Conservation (phyloP, 257 asterid species). For the Solanum corneliomulleri region DNA sequence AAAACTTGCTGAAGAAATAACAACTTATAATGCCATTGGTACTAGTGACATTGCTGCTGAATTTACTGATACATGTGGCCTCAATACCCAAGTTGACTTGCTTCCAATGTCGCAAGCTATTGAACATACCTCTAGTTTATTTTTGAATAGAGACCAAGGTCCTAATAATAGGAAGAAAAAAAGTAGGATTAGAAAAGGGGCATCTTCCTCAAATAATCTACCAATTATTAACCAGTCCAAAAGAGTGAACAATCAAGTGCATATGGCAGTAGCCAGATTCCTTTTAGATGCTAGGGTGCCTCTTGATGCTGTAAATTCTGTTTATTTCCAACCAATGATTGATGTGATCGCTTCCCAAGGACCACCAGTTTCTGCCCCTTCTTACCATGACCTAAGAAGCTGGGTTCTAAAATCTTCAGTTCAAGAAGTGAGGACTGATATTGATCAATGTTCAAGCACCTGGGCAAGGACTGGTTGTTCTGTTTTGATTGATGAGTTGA, state of each 20-base stretch:
- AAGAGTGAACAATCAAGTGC: conserved; percentile 41
- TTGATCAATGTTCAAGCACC: conserved; percentile 39
- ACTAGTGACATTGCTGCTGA: conserved; percentile 22
- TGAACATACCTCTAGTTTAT: conserved; percentile 35
- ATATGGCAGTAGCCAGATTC: conserved; percentile 81
- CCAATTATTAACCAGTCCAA: conserved; percentile 25
- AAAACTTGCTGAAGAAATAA: conserved; percentile 45
- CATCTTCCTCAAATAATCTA: conserved; percentile 23
- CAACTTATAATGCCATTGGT: conserved; percentile 27
- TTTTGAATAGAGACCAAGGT: conserved; percentile 39
- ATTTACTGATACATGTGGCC: conserved; percentile 28
- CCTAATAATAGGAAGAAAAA: conserved; percentile 62
- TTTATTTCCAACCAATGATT: conserved; percentile 79
- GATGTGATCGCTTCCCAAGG: conserved; percentile 76
- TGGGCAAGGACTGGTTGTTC: conserved; percentile 85
- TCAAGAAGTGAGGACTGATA: conserved; percentile 57
- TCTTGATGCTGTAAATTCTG: conserved; percentile 58
- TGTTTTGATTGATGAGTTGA: conserved; percentile 63
- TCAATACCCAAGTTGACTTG: conserved; percentile 43
- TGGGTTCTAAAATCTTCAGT: conserved; percentile 56
- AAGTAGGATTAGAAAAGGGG: conserved; percentile 52
- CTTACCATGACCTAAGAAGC: conserved; percentile 72
- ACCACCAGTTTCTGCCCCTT: conserved; percentile 44
- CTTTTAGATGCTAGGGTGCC: conserved; percentile 68
- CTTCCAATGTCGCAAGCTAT: conserved; percentile 53